Evolutionary conservation across 2,329 filamentous ascomycete species (phyloP), one percentile per base, ranked within the genome.

Genomic region (Botrytis fabae): DNA sequence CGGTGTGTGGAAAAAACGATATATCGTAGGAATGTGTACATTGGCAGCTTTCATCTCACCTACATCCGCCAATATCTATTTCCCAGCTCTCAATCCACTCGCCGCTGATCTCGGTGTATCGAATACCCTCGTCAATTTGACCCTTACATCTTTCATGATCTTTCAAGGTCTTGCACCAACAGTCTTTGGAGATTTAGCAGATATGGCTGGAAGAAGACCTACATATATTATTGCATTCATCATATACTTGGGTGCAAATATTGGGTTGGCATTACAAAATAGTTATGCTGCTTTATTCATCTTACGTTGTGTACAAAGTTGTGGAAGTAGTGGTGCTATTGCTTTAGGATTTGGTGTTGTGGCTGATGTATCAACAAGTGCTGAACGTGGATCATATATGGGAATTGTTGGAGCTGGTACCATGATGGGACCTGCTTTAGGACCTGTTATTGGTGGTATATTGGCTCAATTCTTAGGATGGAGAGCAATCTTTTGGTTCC

Each of bases 341-440:
- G 90, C 92, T 0, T 84, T 96, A 1, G 89, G 88, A 0, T 91
- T 87, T 74, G 93, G 90, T 2, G 89, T 94, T 2, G 87, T 95
- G 22, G 90, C 91, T 0, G 93, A 96, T 77, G 86, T 94, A 8
- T 86, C 90, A 0, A 89, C 91, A 0, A 89, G 87, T 63, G 86
- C 88, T 0, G 91, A 95, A 80, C 85, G 93, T 77, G 93, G 93
- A 4, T 88, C 86, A 72, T 95, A 92, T 78, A 91, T 95, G 83
- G 92, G 89, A 69, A 86, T 90, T 74, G 88, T 90, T n/a, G 88
- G 38, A 87, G 92, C 80, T 87, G 89, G 76, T 66, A 78, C 77
- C n/a, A 80, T 80, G 78, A 79, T 86, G 32, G 85, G 83, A 0
- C 85, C 85, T 9, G 83, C 85, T 0, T 74, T 88, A 14, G 85